Evolutionary conservation across 225 moss, liverwort and hornwort genomes (phyloP).

Genomic region (Anthoceros angustus): DNA sequence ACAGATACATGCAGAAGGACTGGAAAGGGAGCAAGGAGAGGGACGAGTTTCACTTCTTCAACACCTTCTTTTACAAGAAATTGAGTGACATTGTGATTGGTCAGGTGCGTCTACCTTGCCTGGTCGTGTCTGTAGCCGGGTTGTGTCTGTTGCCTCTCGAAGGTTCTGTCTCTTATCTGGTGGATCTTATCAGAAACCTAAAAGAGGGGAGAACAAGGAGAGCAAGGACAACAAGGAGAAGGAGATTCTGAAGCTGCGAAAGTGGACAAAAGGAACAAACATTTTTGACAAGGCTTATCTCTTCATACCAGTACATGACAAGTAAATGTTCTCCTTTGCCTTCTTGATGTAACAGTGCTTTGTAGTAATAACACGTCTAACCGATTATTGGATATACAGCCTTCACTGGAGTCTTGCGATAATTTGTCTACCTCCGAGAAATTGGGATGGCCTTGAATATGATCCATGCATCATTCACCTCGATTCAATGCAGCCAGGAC

Average conservation of each 20-base stretch:
- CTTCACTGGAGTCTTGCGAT: conserved; percentile 98
- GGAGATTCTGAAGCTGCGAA: conserved; percentile 53
- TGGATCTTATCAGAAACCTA: conserved; percentile 3
- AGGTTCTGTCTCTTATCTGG: background rate
- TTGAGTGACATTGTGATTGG: conserved; percentile 25
- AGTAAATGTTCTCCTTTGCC: conserved; percentile 22
- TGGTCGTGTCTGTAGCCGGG: background rate
- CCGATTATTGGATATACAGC: conserved; percentile 16
- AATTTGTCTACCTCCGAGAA: conserved; percentile 43
- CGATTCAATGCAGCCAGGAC: conserved; percentile 84
- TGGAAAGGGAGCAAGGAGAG: conserved; percentile 24
- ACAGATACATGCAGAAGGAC: conserved; percentile 64
- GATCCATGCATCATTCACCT: conserved; percentile 78
- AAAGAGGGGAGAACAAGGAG: conserved; percentile 14
- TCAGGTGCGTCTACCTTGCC: conserved; percentile 13
- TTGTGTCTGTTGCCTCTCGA: background rate
- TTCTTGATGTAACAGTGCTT: background rate
- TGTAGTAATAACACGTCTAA: background rate
- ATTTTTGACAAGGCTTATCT: conserved; percentile 88
- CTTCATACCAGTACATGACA: conserved; percentile 78
- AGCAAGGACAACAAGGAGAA: conserved; percentile 18
- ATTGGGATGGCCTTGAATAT: conserved; percentile 16
- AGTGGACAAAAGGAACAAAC: conserved; percentile 73
- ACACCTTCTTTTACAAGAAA: conserved; percentile 83
- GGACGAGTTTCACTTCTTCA: conserved; percentile 63